Base-by-base conservation (phyloP, 176 grass and related monocot genomes). In the Avena eriantha region DNA sequence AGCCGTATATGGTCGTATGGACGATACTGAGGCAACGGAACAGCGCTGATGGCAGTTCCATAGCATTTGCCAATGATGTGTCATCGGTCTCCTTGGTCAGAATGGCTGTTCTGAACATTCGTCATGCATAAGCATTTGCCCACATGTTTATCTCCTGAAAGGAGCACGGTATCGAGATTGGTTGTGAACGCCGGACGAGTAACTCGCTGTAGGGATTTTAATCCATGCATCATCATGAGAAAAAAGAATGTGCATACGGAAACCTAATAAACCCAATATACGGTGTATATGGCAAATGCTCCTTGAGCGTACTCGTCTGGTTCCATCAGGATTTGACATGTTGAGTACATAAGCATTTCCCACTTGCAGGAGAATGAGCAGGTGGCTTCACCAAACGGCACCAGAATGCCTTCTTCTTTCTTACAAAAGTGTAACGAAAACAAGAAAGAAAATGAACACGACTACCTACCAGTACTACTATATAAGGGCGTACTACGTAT, bases 341-440 rank as follows among this genome's bases (percentile, higher is more conserved):
- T 31, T 47, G 29, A 78, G 53, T 64, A 64, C 54, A 83, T 67
- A 41, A 61, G 16, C 60, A 69, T 78, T 56, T 53, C 41, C 15
- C 76, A 69, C 69, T 76, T 69, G 51, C 67, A 87, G 85, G 83
- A 61, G 81, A 87, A 29, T 51, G 29, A 84, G 69, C 85, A 80
- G n/a, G n/a, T 9, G 67, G 35, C 58, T 56, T 24, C 17, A 84
- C 39, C 36, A 63, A 67, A 3, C 33, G 22, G 65, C 66, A 82
- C 61, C 70, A 86, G 70, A 61, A 69, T 29, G 49, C 15, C 82
- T 69, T 19, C 73, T 79, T 78, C 82, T 84, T 79, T 78, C 82
- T 84, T 79, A 79, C 80, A 87, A 48, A 66, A 57, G 79, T 63
- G 46, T n/a, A 67, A 47, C 59, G 0, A 8, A 47, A 81, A 64